Percentiles rank a stretch among this genome's conserved stretches.
Evolutionary conservation across 768 basidiomycete species (phyloP).

Genomic region (Rhodotorula sphaerocarpa): DNA sequence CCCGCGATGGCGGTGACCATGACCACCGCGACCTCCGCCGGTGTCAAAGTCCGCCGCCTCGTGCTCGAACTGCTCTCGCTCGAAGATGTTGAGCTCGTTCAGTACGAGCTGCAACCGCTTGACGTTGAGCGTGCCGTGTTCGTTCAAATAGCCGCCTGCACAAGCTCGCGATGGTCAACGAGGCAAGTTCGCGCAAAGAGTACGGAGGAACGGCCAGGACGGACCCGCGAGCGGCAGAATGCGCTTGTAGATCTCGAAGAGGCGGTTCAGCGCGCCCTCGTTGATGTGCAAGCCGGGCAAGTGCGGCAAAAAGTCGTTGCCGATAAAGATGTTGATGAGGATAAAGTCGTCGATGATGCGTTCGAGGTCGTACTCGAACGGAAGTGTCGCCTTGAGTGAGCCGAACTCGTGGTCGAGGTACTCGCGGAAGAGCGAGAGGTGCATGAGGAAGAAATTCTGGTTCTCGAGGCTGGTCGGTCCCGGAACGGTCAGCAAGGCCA

Average conservation of each 20-base stretch:
- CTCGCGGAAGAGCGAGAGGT: constrained; percentile 88
- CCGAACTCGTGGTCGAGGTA: constrained; percentile 94
- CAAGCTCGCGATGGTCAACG: no score
- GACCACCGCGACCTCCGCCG: constrained; percentile 43
- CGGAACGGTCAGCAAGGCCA: not conserved
- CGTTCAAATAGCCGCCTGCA: constrained; percentile 85
- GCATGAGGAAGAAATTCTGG: constrained; percentile 87
- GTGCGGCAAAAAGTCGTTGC: constrained; percentile 95
- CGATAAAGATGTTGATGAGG: constrained; percentile 89
- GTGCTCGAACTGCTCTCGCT: constrained; percentile 81
- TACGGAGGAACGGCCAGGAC: constrained; percentile 46
- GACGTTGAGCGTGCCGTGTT: constrained; percentile 71
- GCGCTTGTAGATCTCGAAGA: constrained; percentile 94
- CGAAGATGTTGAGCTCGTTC: constrained; percentile 79
- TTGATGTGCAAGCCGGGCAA: constrained; percentile 95
- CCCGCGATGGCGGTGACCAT: constrained; percentile 46
- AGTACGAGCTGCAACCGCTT: constrained; percentile 74
- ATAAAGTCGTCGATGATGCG: constrained; percentile 97
- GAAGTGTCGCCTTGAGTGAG: constrained; percentile 50
- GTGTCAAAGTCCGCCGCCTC: constrained; percentile 83
- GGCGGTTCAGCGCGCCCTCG: constrained; percentile 82
- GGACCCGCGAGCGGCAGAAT: constrained; percentile 61
- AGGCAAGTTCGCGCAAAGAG: no score
- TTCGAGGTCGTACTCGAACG: constrained; percentile 82
- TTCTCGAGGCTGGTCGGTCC: constrained; percentile 55